phyloP scores from a whole-genome alignment of 331 rosid genomes.

The Quercus lobata region DNA sequence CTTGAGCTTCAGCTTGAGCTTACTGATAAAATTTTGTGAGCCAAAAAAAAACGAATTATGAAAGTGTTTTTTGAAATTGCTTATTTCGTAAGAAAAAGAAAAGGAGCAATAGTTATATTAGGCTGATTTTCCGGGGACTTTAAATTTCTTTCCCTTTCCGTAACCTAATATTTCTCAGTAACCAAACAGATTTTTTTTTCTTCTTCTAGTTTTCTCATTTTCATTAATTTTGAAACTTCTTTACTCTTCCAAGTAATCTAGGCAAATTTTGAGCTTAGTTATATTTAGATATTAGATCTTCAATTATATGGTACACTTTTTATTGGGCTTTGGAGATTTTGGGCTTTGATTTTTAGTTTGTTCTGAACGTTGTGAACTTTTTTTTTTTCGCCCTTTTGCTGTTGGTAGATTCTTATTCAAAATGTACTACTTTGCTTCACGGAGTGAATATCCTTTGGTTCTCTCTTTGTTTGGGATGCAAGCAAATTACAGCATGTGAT shows the following conservation, averaged over 20 bases:
- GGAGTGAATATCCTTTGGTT: slow-evolving; percentile 42
- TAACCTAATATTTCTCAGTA: not conserved
- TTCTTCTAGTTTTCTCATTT: not conserved
- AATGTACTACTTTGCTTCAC: slow-evolving; percentile 47
- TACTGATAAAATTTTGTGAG: slow-evolving; percentile 15
- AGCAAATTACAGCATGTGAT: slow-evolving; percentile 53
- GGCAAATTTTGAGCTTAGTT: not conserved
- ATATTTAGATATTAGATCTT: not conserved
- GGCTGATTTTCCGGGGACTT: not conserved
- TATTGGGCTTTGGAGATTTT: not conserved
- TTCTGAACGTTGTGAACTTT: not conserved
- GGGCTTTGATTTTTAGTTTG: not conserved
- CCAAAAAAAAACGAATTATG: not conserved
- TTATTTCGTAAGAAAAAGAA: not conserved
- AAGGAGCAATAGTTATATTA: no score
- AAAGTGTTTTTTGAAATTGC: not conserved
- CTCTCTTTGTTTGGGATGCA: slow-evolving; percentile 28
- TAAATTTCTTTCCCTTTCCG: not conserved
- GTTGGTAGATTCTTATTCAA: slow-evolving; percentile 31
- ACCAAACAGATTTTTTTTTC: not conserved
- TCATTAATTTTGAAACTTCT: not conserved
- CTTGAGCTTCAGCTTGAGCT: slow-evolving; percentile 10
- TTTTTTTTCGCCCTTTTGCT: slow-evolving; percentile 11
- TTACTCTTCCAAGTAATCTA: not conserved
- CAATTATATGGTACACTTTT: not conserved